Conservation (phyloP, 2,329 filamentous ascomycete species). For the Kalaharituber pfeilii region DNA sequence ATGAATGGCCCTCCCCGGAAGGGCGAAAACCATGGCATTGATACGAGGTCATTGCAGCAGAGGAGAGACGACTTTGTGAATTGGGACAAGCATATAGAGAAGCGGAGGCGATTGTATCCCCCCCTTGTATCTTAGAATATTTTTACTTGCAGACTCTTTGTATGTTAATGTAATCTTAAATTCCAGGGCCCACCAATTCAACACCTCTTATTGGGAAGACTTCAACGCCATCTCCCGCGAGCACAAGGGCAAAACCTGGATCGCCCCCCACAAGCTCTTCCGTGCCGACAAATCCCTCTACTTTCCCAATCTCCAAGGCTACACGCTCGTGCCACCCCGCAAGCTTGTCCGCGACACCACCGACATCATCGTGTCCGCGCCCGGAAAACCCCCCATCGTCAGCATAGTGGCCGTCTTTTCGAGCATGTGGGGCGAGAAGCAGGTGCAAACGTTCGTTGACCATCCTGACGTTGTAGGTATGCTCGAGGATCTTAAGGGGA, state of each 20-base stretch:
- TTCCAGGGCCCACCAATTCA: constrained; percentile 51
- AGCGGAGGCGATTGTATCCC: constrained; percentile 53
- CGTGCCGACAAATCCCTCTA: constrained; percentile 64
- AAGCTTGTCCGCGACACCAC: neutral
- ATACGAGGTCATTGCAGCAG: constrained; percentile 48
- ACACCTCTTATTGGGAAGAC: constrained; percentile 88
- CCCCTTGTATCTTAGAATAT: neutral
- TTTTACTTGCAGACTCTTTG: neutral
- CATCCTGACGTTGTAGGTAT: constrained; percentile 46
- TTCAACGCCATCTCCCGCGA: constrained; percentile 70
- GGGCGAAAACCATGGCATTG: constrained; percentile 69
- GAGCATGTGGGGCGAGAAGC: constrained; percentile 68
- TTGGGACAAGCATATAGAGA: constrained; percentile 65
- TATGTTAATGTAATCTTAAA: constrained; percentile 1
- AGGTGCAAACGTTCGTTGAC: constrained; percentile 55
- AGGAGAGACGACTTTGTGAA: constrained; percentile 64
- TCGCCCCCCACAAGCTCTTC: constrained; percentile 71
- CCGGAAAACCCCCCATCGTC: constrained; percentile 55
- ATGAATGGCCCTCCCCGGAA: constrained; percentile 52
- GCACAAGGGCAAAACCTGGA: constrained; percentile 74
- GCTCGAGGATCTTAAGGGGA: constrained; percentile 40
- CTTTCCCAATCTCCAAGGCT: constrained; percentile 80
- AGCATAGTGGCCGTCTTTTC: constrained; percentile 68
- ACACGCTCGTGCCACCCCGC: constrained; percentile 47
- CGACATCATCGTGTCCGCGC: constrained; percentile 26